Evolutionary conservation across 768 basidiomycete species (phyloP).

Genomic region (Boletus pseudopeckii): DNA sequence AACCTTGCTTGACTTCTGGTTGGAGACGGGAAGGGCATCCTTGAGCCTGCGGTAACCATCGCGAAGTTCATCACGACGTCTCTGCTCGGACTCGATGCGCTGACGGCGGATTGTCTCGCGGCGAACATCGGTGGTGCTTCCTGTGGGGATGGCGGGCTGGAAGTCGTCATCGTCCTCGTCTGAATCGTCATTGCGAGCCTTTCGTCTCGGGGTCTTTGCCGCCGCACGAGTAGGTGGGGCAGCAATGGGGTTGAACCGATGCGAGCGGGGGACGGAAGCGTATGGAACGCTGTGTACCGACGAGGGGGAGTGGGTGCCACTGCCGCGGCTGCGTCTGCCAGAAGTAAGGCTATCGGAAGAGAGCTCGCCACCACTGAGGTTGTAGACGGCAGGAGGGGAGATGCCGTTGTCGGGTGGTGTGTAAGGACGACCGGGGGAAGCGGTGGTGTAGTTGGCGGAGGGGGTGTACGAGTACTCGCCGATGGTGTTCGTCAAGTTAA

Average conservation of each 20-base stretch:
- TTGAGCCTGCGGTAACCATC: constrained; percentile 90
- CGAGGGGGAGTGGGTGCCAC: constrained; percentile 53
- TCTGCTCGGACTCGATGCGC: constrained; percentile 92
- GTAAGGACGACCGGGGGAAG: constrained; percentile 58
- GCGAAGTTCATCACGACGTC: constrained; percentile 87
- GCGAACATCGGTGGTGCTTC: constrained; percentile 60
- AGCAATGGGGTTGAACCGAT: constrained; percentile 73
- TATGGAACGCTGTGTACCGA: constrained; percentile 48
- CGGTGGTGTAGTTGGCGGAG: constrained; percentile 50
- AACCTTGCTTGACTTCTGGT: constrained; percentile 93
- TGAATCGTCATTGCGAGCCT: constrained; percentile 58
- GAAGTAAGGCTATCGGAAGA: constrained; percentile 71
- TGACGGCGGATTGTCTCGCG: constrained; percentile 89
- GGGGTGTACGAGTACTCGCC: constrained; percentile 59
- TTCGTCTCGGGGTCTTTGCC: constrained; percentile 46
- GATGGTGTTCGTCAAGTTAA: constrained; percentile 55
- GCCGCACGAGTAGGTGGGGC: constrained; percentile 51
- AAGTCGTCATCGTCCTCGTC: constrained; percentile 78
- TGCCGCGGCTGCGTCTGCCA: constrained; percentile 66
- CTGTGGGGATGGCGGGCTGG: constrained; percentile 46
- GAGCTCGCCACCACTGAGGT: constrained; percentile 64
- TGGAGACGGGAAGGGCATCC: constrained; percentile 83
- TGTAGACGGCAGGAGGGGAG: constrained; percentile 71
- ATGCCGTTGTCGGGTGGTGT: constrained; percentile 67
- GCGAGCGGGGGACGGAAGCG: constrained; percentile 67